Conservation (phyloP, 2,329 filamentous ascomycete species). For the Ascochyta fabae region DNA sequence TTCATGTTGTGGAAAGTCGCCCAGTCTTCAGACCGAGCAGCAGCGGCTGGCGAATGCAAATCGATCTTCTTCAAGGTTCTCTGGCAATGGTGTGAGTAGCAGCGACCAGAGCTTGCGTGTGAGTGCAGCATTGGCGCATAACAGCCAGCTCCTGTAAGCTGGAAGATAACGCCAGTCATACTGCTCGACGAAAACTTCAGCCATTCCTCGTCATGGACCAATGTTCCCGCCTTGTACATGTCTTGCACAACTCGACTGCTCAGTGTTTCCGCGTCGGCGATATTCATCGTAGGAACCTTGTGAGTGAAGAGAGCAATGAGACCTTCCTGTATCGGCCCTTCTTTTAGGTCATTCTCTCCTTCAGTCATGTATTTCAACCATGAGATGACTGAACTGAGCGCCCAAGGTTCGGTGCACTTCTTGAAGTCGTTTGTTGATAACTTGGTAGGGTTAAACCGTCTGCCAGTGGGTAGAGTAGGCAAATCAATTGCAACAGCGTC, state of each 20-base stretch:
- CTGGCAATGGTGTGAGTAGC: constrained; percentile 93
- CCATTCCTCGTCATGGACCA: constrained; percentile 95
- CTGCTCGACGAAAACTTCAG: constrained; percentile 84
- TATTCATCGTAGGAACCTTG: constrained; percentile 98
- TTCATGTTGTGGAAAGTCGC: constrained; percentile 84
- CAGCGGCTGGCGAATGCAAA: constrained; percentile 73
- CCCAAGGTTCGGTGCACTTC: constrained; percentile 89
- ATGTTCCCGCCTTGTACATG: constrained; percentile 79
- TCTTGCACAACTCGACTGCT: constrained; percentile 77
- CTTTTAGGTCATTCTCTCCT: constrained; percentile 85
- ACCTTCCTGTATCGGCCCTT: constrained; percentile 84
- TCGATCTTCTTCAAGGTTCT: constrained; percentile 95
- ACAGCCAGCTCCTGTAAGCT: constrained; percentile 88
- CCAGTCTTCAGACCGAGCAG: constrained; percentile 79
- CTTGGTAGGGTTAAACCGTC: constrained; percentile 85
- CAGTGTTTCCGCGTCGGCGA: constrained; percentile 90
- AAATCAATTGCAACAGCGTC: constrained; percentile 74
- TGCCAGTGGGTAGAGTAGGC: constrained; percentile 79
- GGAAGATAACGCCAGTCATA: constrained; percentile 90
- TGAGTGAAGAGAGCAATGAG: constrained; percentile 87
- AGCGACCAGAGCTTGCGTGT: constrained; percentile 72
- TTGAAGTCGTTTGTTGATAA: constrained; percentile 80
- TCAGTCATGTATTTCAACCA: constrained; percentile 93
- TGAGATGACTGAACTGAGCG: constrained; percentile 80
- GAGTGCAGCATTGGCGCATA: constrained; percentile 85